A percentile compares a stretch with the other conserved stretches of the same genome.
Conservation (phyloP, 805 yeast species). For the Debaryomyces castellii region DNA sequence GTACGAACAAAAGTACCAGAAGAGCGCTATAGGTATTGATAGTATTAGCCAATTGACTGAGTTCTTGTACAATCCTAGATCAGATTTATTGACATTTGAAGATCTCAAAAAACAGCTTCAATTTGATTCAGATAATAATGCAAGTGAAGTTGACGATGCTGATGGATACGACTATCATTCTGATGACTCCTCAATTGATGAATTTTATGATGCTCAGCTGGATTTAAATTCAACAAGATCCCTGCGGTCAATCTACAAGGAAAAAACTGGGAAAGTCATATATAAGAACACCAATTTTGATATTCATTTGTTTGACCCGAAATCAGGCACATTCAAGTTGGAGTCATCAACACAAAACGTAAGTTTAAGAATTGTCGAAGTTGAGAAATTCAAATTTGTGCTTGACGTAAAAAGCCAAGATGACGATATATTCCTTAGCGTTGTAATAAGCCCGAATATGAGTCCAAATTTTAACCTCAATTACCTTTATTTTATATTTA, state of each 20-base stretch:
- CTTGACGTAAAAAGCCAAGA: slow-evolving; percentile 39
- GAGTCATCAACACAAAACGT: slow-evolving; percentile 36
- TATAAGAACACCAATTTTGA: slow-evolving; percentile 28
- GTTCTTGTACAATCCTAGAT: slow-evolving; percentile 44
- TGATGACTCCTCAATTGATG: slow-evolving; percentile 13
- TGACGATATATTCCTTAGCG: slow-evolving; percentile 8
- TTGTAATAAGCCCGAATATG: no score
- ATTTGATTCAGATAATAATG: slow-evolving; percentile 7
- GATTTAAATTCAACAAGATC: slow-evolving; percentile 4
- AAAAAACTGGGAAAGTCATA: slow-evolving; percentile 15
- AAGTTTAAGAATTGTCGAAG: slow-evolving; percentile 34
- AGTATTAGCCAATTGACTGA: slow-evolving; percentile 51
- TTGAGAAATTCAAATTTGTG: slow-evolving; percentile 53
- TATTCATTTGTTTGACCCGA: slow-evolving; percentile 60
- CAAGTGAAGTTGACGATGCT: slow-evolving; percentile 21
- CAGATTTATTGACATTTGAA: slow-evolving; percentile 20
- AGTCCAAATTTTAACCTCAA: slow-evolving; percentile 67
- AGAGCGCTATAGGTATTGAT: slow-evolving; percentile 45
- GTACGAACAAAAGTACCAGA: slow-evolving; percentile 72
- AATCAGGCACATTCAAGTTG: slow-evolving; percentile 45
- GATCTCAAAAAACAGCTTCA: slow-evolving; percentile 16
- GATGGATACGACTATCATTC: slow-evolving; percentile 19
- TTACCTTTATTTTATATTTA: slow-evolving; percentile 62
- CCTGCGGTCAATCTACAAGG: background rate
- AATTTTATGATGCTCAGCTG: slow-evolving; percentile 13